These are phyloP conservation scores for Phytophthora sp. DNA, from an alignment of 352 stramenopile genomes.

Conservation along the genomic window DNA sequence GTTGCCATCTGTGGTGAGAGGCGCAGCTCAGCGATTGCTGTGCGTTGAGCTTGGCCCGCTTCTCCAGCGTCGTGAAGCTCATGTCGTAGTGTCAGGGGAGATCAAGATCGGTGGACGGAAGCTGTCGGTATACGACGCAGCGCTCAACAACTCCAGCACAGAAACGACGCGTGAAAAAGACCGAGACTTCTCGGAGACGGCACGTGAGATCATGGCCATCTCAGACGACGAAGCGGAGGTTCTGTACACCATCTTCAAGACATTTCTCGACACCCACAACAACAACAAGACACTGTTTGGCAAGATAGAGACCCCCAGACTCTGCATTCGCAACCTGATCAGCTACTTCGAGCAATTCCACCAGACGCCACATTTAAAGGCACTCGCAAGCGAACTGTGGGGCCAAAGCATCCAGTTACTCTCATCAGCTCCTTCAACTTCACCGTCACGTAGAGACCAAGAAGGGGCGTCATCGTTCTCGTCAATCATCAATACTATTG, in stretches of 20 bases:
- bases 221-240: conserved; percentile 55
- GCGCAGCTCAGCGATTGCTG: conserved; percentile 65
- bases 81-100: conserved; percentile 62
- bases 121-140: conserved; percentile 62
- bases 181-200: conserved; percentile 45
- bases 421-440: conserved; percentile 26
- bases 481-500: conserved; percentile 50
- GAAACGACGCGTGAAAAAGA: conserved; percentile 29
- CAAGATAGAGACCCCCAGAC: conserved; percentile 40
- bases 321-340: conserved; percentile 72
- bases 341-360: conserved; percentile 75
- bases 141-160: conserved; percentile 38
- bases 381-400: conserved; percentile 60
- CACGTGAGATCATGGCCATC: conserved; percentile 55
- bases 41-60: conserved; percentile 69
- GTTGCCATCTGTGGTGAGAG: conserved; percentile 62
- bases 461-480: conserved; percentile 29
- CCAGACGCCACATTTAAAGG: conserved; percentile 48
- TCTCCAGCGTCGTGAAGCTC: conserved; percentile 58
- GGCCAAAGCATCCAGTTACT: conserved; percentile 57
- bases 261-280: conserved; percentile 49
- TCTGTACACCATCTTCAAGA: conserved; percentile 58
- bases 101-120: conserved; percentile 67
- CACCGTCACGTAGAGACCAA: conserved; percentile 23
- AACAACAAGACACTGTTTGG: conserved; percentile 64